Evolutionary conservation across 192 early-diverging fungal genomes (phyloP), one percentile per base, ranked within the genome.

Genomic region (Pilaira anomala): DNA sequence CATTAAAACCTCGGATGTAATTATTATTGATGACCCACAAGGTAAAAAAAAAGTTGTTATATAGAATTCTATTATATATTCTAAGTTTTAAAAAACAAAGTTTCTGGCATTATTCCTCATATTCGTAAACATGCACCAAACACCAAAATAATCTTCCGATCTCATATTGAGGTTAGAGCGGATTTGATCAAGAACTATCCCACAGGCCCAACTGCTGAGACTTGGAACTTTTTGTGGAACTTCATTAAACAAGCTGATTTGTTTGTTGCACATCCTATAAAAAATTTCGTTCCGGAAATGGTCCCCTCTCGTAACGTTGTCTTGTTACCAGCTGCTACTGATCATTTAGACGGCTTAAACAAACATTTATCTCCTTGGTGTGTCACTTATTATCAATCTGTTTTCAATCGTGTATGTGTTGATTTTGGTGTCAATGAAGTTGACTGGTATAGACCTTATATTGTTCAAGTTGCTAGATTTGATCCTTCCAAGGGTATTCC

Each of bases 21-120:
- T 92, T 71, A 78, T 93, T 42, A 93, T 93, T 76, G 91, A 93
- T 40, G 91, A 93, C 53, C 90, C 90, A 42, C 90, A 92, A 78
- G 71, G 77, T 83, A 72, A 65, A 51, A 7, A 24, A 22, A 25
- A 26, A 18, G 9, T 12, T 26, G 4, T 9, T 6, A 36, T 4
- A 1, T 36, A 36, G 33, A 0, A 26, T 2, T 11, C 18, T 39
- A 66, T 48, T 16, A 60, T 16, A 40, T 44, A 66, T 36, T 49
- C 33, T 55, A n/a, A 48, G 16, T 46, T 51, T 59, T 7, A 64
- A 66, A n/a, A 11, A 29, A 48, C 2, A 19, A 48, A 84, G 82
- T 88, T 14, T 83, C 74, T n/a, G 91, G 87, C 29, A 87, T 93
- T 44, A 90, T 93, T 63, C 89, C 91, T 42, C 72, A 80, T 45